Percentiles rank a stretch among this genome's conserved stretches.
phyloP scores from a whole-genome alignment of 768 basidiomycete genomes.

The Mycena kentingensis region DNA sequence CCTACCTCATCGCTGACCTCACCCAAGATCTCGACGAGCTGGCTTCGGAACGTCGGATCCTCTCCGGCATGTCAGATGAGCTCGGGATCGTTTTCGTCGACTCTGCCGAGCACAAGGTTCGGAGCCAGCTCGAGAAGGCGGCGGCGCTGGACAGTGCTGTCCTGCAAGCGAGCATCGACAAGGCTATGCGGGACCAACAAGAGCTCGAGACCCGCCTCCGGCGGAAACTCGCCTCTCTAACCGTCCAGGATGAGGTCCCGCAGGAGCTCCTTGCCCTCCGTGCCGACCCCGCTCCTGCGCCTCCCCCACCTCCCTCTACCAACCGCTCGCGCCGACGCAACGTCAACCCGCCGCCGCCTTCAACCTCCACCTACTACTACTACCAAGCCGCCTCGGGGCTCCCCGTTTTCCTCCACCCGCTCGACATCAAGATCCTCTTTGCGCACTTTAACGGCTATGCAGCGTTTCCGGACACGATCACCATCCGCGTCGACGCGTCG shows the following conservation, averaged over 20 bases:
- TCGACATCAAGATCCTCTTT: constrained; percentile 92
- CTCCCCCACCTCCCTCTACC: constrained; percentile 26
- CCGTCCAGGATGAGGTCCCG: constrained; percentile 44
- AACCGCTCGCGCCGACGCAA: constrained; percentile 65
- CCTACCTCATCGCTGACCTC: constrained; percentile 77
- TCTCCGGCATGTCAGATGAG: constrained; percentile 71
- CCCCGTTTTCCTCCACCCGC: constrained; percentile 90
- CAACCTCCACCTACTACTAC: constrained; percentile 90
- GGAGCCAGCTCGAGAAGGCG: constrained; percentile 80
- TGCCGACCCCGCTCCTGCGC: constrained; percentile 21
- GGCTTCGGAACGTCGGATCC: constrained; percentile 62
- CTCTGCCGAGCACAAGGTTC: constrained; percentile 72
- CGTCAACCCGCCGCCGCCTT: constrained; percentile 83
- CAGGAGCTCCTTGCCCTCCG: constrained; percentile 59
- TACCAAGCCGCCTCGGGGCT: constrained; percentile 93
- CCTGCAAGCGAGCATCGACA: constrained; percentile 68
- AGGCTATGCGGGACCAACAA: constrained; percentile 55
- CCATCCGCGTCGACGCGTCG: constrained; percentile 75
- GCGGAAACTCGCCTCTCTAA: constrained; percentile 31
- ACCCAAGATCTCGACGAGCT: constrained; percentile 73
- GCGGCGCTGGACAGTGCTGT: constrained; percentile 68
- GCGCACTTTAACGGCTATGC: constrained; percentile 81
- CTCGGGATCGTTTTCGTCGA: constrained; percentile 81
- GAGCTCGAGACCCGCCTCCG: constrained; percentile 52
- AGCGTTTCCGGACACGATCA: constrained; percentile 81